phyloP scores from a whole-genome alignment of 2,329 filamentous ascomycete genomes.

The Colletotrichum falcatum region DNA sequence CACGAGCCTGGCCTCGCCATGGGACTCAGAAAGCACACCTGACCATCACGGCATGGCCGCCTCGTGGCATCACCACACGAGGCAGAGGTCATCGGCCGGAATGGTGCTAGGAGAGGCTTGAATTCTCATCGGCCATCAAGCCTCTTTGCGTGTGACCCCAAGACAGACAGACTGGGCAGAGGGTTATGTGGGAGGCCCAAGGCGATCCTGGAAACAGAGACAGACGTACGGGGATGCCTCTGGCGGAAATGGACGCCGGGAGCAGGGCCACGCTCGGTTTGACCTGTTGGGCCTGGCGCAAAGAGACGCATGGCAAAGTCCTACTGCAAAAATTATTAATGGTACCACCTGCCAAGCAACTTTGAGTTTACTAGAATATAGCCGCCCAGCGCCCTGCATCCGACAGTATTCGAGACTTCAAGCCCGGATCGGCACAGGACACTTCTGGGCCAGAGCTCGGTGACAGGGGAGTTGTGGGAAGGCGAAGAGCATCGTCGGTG shows the following conservation, averaged over 20 bases:
- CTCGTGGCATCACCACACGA: constrained; percentile 34
- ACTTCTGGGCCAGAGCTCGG: constrained; percentile 7
- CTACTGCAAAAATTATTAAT: constrained; percentile 17
- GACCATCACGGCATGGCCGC: constrained; percentile 34
- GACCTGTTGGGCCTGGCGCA: constrained; percentile 4
- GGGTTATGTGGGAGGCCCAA: constrained; percentile 10
- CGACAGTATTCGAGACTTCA: constrained; percentile 23
- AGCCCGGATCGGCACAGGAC: constrained; percentile 23
- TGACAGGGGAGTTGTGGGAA: constrained; percentile 10
- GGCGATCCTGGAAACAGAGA: constrained; percentile 14
- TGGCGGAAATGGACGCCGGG: constrained; percentile 14
- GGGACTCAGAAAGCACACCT: background rate
- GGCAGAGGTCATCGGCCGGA: constrained; percentile 12
- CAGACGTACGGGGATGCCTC: background rate
- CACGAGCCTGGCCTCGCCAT: constrained; percentile 9
- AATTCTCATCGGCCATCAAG: constrained; percentile 25
- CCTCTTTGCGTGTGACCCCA: constrained; percentile 1
- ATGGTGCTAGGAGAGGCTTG: constrained; percentile 13
- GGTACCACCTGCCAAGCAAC: constrained; percentile 4
- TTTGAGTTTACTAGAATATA: constrained; percentile 24
- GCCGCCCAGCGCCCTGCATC: background rate
- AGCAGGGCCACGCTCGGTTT: constrained; percentile 19
- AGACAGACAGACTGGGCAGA: background rate
- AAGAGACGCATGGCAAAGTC: constrained; percentile 11
- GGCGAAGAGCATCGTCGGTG: constrained; percentile 2